phyloP scores from a whole-genome alignment of 768 basidiomycete genomes.

The Pholiota microspora region DNA sequence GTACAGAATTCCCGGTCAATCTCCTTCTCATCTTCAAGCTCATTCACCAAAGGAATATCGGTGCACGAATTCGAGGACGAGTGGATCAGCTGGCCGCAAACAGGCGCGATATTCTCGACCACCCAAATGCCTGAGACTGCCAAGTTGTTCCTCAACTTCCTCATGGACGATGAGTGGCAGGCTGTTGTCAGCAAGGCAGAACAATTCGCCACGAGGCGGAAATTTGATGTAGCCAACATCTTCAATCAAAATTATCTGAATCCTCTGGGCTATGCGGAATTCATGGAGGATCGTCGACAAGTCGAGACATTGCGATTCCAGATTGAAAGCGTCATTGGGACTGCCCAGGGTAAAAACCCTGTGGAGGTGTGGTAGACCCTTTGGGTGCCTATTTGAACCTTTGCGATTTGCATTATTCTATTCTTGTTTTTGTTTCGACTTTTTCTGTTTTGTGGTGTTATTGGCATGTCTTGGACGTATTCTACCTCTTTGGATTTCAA shows the following conservation, averaged over 20 bases:
- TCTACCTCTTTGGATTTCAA: too few species aligned
- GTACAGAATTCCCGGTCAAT: conserved; percentile 2
- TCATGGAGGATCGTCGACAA: conserved; percentile 17
- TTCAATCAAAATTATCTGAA: conserved; percentile 17
- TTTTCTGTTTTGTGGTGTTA: not conserved
- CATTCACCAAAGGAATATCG: conserved; percentile 13
- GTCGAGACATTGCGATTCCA: conserved; percentile 22
- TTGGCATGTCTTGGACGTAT: too few species aligned
- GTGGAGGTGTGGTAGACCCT: conserved; percentile 8
- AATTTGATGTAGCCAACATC: conserved; percentile 15
- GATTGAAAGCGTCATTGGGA: conserved; percentile 21
- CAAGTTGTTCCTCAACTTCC: conserved; percentile 22
- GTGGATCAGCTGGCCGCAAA: conserved; percentile 26
- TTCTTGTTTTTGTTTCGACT: not conserved
- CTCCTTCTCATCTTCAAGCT: conserved; percentile 20
- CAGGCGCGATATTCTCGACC: conserved; percentile 18
- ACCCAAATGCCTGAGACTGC: conserved; percentile 19
- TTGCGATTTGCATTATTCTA: too few species aligned
- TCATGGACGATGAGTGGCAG: conserved; percentile 23
- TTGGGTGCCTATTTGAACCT: too few species aligned
- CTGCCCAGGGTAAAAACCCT: conserved; percentile 19
- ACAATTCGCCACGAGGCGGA: conserved; percentile 18
- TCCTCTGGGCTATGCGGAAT: conserved; percentile 15
- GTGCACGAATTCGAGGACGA: conserved; percentile 12
- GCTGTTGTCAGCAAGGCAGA: conserved; percentile 6